Conservation (phyloP, 768 basidiomycete species). For the Mycena venus region DNA sequence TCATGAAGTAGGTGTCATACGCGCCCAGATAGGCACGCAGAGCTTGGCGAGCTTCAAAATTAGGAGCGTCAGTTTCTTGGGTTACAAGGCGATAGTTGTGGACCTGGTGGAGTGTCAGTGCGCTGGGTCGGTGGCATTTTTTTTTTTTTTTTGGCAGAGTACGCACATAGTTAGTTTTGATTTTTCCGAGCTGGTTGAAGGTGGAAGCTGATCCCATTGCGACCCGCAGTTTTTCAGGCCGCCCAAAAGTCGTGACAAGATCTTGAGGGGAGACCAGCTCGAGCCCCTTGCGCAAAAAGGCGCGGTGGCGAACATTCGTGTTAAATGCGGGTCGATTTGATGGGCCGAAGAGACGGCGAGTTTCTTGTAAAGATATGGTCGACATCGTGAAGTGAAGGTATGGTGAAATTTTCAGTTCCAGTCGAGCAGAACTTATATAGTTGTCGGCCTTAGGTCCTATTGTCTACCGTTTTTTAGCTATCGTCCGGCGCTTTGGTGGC, state of each 20-base stretch:
- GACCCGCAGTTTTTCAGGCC: too few species aligned
- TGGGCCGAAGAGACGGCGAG: conserved; percentile 8
- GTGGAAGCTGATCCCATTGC: background rate
- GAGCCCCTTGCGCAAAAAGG: too few species aligned
- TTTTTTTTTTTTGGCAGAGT: background rate
- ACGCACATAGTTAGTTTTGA: background rate
- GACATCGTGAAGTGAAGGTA: too few species aligned
- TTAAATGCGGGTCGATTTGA: background rate
- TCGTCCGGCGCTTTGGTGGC: too few species aligned
- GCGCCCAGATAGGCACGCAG: background rate
- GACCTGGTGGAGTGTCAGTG: too few species aligned
- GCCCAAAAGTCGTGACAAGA: background rate
- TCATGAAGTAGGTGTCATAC: conserved; percentile 9
- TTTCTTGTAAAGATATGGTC: too few species aligned
- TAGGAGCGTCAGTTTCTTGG: too few species aligned
- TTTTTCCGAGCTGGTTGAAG: background rate
- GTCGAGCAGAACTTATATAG: too few species aligned
- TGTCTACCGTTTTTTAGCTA: too few species aligned
- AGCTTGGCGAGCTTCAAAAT: background rate
- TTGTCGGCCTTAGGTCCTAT: too few species aligned
- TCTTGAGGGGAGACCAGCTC: background rate
- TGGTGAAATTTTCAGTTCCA: too few species aligned
- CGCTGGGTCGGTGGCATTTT: background rate
- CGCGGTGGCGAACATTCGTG: background rate
- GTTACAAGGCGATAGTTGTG: too few species aligned